A percentile compares a stretch with the other conserved stretches of the same genome.
Evolutionary conservation across 1,284 basidiomycete genomes (phyloP).

Genomic region (Ustilago lituana): DNA sequence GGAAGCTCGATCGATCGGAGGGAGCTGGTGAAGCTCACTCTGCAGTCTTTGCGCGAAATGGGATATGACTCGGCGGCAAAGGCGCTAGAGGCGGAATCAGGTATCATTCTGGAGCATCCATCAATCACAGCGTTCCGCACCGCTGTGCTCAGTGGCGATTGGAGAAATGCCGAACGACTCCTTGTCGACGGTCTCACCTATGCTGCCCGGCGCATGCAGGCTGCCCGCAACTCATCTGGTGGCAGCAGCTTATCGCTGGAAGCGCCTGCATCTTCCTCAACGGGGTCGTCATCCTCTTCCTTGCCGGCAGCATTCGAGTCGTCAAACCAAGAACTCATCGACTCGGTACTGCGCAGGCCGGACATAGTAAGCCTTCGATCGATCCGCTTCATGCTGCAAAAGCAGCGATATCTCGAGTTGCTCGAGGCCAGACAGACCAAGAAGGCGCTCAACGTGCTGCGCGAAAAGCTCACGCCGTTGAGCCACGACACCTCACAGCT

Average conservation of each 20-base stretch:
- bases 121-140: conserved; percentile 83
- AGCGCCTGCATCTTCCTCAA: conserved; percentile 19
- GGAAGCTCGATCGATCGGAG: conserved; percentile 73
- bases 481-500: conserved; percentile 53
- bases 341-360: conserved; percentile 50
- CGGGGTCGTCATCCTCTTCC: conserved; percentile 16
- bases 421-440: conserved; percentile 84
- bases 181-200: conserved; percentile 70
- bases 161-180: conserved; percentile 81
- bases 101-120: conserved; percentile 82
- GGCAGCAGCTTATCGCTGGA: background rate
- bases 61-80: conserved; percentile 92
- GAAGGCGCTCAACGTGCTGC: conserved; percentile 82
- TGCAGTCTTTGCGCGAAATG: conserved; percentile 90
- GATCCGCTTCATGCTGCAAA: conserved; percentile 84
- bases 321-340: conserved; percentile 32
- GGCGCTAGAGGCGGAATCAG: conserved; percentile 89
- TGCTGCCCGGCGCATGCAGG: conserved; percentile 38
- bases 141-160: conserved; percentile 83
- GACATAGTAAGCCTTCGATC: conserved; percentile 67
- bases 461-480: conserved; percentile 82
- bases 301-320: conserved; percentile 11
- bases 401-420: conserved; percentile 96
- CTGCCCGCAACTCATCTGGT: conserved; percentile 8
- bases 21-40: conserved; percentile 87